Evolutionary conservation across 345 rosid species (phyloP).

Genomic region (Rhizophora apiculata): DNA sequence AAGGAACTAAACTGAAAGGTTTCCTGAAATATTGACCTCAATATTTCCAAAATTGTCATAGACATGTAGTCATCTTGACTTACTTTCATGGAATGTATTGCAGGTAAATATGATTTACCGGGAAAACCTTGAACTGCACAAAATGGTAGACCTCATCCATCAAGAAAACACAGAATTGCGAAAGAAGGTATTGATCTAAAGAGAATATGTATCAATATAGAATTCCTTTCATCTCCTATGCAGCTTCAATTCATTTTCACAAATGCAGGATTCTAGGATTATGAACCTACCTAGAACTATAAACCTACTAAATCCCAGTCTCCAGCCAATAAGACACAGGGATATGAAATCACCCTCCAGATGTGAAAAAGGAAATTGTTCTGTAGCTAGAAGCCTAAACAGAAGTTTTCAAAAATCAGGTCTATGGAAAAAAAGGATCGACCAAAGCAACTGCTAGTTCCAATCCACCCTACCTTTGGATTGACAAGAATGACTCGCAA

Average conservation of each 20-base stretch:
- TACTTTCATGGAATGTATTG: slow-evolving; percentile 13
- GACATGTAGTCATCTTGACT: background rate
- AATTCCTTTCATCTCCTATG: background rate
- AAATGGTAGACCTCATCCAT: slow-evolving; percentile 39
- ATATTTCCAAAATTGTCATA: background rate
- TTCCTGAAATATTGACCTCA: slow-evolving; percentile 7
- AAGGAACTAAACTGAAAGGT: slow-evolving; percentile 63
- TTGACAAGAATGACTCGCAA: slow-evolving; percentile 32
- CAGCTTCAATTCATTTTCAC: background rate
- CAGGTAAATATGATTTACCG: slow-evolving; percentile 57
- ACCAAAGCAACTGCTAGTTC: slow-evolving; percentile 22
- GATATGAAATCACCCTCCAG: background rate
- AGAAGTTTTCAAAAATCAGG: slow-evolving; percentile 23
- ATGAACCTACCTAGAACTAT: background rate
- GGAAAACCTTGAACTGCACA: slow-evolving; percentile 52
- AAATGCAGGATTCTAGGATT: no score
- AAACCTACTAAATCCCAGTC: background rate
- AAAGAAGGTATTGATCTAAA: slow-evolving; percentile 47
- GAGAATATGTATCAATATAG: background rate
- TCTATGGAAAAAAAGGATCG: slow-evolving; percentile 24
- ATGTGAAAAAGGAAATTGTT: background rate
- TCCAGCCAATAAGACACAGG: background rate
- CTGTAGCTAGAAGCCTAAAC: slow-evolving; percentile 7
- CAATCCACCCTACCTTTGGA: slow-evolving; percentile 20
- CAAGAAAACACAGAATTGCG: slow-evolving; percentile 54